Evolutionary conservation across 177 flowering plant species (phyloP), one percentile per base, ranked within the genome.

Genomic region (Tripterygium wilfordii): DNA sequence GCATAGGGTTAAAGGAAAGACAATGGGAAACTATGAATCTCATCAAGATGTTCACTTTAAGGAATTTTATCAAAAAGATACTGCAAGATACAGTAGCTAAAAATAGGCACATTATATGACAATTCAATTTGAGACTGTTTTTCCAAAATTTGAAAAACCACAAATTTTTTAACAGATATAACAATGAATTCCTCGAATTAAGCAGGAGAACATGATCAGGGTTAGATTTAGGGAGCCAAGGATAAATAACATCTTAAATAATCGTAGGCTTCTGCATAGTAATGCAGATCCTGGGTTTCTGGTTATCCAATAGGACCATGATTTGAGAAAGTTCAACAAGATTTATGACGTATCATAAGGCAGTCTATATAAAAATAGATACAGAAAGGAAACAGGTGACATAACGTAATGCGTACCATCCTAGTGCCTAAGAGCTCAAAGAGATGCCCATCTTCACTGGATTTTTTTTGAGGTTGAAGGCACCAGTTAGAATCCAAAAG

Each of bases 401-500:
- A n/a, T n/a, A n/a, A n/a, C n/a, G n/a, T n/a, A n/a, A n/a, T n/a
- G n/a, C n/a, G n/a, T 72, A 89, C 99, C 80, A 53, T 62, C 16
- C 56, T 67, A 43, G 58, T 31, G 30, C 95, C 90, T 29, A 51
- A 38, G 22, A 86, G 73, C 67, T 80, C 84, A 62, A 83, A 74
- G 49, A 79, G 52, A 60, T 65, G 67, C 17, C 58, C 75, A 53
- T 70, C 70, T 24, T 52, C 67, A 31, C 31, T 49, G 45, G 66
- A 42, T 39, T 62, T 64, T 21, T 57, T 69, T 31, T 43, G 67
- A 49, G 68, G 64, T 56, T 61, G 58, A 54, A 83, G 68, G 47
- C 73, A 60, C 81, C 84, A 72, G 10, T 42, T 53, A 42, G 65
- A 65, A 61, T 72, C 67, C 58, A 72, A 48, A 38, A 88, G 45